phyloP scores from a whole-genome alignment of 345 rosid genomes.

The Populus simonii region DNA sequence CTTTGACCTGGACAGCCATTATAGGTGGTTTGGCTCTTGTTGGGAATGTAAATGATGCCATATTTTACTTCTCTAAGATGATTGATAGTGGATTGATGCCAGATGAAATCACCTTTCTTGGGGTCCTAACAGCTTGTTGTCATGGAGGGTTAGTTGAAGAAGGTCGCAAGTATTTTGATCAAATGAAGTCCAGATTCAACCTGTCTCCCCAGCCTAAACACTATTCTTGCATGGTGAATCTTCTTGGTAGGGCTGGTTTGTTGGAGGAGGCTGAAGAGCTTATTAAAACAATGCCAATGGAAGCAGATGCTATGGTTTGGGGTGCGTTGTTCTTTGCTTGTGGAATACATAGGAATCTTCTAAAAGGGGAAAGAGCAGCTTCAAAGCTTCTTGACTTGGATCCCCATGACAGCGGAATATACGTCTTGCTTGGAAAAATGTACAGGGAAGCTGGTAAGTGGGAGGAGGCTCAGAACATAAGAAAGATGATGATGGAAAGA shows the following conservation, averaged over 20 bases:
- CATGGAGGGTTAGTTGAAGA: slow-evolving; percentile 79
- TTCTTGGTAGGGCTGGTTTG: slow-evolving; percentile 79
- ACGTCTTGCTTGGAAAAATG: slow-evolving; percentile 71
- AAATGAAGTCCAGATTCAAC: slow-evolving; percentile 60
- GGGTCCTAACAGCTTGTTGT: slow-evolving; percentile 78
- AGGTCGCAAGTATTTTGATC: slow-evolving; percentile 60
- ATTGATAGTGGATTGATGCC: slow-evolving; percentile 58
- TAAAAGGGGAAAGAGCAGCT: slow-evolving; percentile 70
- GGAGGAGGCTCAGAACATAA: slow-evolving; percentile 59
- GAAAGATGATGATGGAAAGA: slow-evolving; percentile 67
- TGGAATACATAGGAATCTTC: slow-evolving; percentile 57
- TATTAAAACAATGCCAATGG: slow-evolving; percentile 65
- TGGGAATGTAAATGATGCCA: slow-evolving; percentile 59
- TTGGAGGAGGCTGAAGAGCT: slow-evolving; percentile 69
- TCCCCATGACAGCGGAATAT: slow-evolving; percentile 71
- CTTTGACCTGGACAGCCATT: slow-evolving; percentile 73
- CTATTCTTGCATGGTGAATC: slow-evolving; percentile 87
- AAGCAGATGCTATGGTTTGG: slow-evolving; percentile 77
- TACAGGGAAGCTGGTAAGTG: slow-evolving; percentile 73
- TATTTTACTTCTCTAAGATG: slow-evolving; percentile 68
- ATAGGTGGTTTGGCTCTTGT: slow-evolving; percentile 78
- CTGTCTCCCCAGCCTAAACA: slow-evolving; percentile 63
- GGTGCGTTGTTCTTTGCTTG: slow-evolving; percentile 81
- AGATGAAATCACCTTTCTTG: slow-evolving; percentile 81
- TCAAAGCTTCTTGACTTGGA: slow-evolving; percentile 74